Conservation (phyloP, 169 alveolate species). For the Plasmodium cynomolgi region DNA sequence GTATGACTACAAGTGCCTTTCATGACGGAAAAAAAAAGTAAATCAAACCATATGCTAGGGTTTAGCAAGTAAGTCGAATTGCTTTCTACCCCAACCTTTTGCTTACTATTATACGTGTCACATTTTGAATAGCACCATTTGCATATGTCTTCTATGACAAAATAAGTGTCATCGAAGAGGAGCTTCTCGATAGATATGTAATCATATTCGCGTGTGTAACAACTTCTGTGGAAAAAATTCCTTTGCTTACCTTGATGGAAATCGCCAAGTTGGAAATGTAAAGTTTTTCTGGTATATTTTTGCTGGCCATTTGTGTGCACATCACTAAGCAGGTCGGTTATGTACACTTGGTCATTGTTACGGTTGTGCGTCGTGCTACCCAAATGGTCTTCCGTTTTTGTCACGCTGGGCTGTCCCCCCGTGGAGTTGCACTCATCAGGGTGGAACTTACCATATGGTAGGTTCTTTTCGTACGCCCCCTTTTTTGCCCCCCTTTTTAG, state of each 20-base stretch:
- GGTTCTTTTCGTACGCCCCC: not conserved
- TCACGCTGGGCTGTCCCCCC: not conserved
- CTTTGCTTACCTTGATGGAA: conserved; percentile 47
- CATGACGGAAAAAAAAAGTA: conserved; percentile 40
- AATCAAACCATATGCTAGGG: conserved; percentile 73
- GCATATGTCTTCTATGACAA: conserved; percentile 63
- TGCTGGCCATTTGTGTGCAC: not conserved
- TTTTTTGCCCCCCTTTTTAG: not conserved
- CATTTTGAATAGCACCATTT: conserved; percentile 53
- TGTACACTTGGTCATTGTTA: not conserved
- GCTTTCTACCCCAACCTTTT: conserved; percentile 1
- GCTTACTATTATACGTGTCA: conserved; percentile 16
- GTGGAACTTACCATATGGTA: not conserved
- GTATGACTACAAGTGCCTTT: conserved; percentile 32
- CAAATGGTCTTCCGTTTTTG: not conserved
- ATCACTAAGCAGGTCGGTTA: conserved; percentile 6
- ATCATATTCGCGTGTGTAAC: conserved; percentile 67
- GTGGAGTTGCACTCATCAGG: not conserved
- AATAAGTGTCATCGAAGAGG: conserved; percentile 62
- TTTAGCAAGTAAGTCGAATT: conserved; percentile 13
- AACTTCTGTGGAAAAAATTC: conserved; percentile 22
- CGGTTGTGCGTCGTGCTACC: not conserved
- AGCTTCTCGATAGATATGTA: conserved; percentile 61
- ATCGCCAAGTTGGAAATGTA: conserved; percentile 23
- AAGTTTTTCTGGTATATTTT: not conserved